These are phyloP conservation scores for Cenchrus purpureus DNA, from an alignment of 176 grass and related monocot genomes.

Conservation along the genomic window DNA sequence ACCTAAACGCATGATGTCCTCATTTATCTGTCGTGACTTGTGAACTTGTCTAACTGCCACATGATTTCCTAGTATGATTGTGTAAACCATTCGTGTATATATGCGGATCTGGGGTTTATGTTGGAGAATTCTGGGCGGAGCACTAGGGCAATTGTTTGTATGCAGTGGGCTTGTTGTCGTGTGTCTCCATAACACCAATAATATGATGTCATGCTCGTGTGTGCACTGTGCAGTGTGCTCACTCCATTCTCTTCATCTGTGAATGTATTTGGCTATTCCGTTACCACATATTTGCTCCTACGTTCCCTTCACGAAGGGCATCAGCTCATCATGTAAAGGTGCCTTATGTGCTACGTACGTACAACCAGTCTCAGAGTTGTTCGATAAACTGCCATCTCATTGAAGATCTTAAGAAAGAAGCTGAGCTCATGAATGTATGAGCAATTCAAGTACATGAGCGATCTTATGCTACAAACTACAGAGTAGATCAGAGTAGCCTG, in stretches of 20 bases:
- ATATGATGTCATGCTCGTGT: constrained; percentile 11
- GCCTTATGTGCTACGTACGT: background rate
- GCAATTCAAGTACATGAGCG: background rate
- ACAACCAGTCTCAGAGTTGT: background rate
- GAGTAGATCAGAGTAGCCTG: background rate
- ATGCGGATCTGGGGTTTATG: constrained; percentile 5
- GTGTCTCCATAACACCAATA: constrained; percentile 1
- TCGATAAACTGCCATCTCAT: background rate
- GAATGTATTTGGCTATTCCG: background rate
- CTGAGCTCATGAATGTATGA: background rate
- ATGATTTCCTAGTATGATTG: constrained; percentile 23
- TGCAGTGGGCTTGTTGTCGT: background rate
- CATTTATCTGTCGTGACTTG: constrained; percentile 18
- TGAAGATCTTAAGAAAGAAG: background rate
- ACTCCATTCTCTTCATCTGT: background rate
- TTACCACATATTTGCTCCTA: background rate
- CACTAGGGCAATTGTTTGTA: background rate
- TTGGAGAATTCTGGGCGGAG: background rate
- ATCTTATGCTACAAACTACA: background rate
- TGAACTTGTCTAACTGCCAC: constrained; percentile 18
- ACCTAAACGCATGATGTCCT: constrained; percentile 17
- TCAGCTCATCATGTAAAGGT: background rate
- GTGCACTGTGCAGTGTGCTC: too few relatives aligned
- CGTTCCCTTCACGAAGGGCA: background rate
- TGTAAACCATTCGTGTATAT: constrained; percentile 30